Conservation (phyloP, 1,139 yeast species). For the Pneumocystis oryctolagi region DNA sequence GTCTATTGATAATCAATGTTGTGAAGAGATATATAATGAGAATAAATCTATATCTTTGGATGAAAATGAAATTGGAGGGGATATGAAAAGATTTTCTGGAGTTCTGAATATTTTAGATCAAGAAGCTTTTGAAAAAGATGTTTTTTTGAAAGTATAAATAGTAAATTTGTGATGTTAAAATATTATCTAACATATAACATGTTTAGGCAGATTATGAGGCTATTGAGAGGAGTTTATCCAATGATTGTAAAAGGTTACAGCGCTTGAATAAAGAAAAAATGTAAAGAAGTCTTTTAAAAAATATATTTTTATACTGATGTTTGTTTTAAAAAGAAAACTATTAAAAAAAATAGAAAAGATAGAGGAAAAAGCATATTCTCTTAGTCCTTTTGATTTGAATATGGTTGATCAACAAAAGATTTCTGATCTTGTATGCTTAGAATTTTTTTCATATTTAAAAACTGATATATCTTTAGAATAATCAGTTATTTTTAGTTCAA, state of each 20-base stretch:
- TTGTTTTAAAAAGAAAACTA: not conserved
- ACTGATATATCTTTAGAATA: not conserved
- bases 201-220: not conserved
- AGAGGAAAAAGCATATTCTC: not conserved
- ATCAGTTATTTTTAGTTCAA: conserved; percentile 26
- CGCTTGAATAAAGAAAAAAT: not conserved
- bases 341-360: not conserved
- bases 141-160: not conserved
- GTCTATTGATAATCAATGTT: not conserved
- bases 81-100: not conserved
- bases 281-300: not conserved
- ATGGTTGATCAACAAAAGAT: not conserved
- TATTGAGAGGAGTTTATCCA: not conserved
- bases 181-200: not conserved
- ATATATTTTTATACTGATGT: not conserved
- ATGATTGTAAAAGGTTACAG: not conserved
- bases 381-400: not conserved
- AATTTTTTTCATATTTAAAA: not conserved
- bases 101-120: not conserved
- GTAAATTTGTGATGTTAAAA: not conserved
- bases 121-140: not conserved
- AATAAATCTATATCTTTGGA: not conserved
- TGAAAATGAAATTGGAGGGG: not conserved
- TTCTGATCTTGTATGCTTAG: not conserved
- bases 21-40: not conserved